These are phyloP conservation scores for Cicer chorassanicum DNA, from an alignment of 306 rosid species.

Conservation along the genomic window DNA sequence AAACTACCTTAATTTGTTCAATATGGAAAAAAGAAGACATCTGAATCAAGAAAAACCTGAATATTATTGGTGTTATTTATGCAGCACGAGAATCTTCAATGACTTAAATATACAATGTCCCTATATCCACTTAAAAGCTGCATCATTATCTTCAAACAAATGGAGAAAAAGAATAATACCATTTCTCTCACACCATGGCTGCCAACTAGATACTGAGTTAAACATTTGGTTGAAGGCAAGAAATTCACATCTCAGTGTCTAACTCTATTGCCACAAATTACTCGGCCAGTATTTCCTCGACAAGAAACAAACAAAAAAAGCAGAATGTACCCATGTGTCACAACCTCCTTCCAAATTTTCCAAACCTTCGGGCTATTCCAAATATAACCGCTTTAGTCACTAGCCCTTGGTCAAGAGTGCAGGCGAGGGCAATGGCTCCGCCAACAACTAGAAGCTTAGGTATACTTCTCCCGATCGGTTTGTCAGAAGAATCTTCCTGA, in stretches of 20 bases:
- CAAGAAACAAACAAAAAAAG: constrained; percentile 41
- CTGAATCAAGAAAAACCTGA: constrained; percentile 40
- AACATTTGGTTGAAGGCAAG: constrained; percentile 39
- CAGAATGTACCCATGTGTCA: constrained; percentile 56
- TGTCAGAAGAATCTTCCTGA: constrained; percentile 51
- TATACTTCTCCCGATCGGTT: constrained; percentile 65
- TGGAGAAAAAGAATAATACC: constrained; percentile 49
- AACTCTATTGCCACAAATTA: constrained; percentile 41
- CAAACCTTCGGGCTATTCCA: constrained; percentile 90
- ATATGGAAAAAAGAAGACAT: constrained; percentile 8
- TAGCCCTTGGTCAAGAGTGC: constrained; percentile 84
- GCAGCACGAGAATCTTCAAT: constrained; percentile 45
- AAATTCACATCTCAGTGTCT: constrained; percentile 33
- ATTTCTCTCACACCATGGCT: constrained; percentile 41
- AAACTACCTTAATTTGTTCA: constrained; percentile 19
- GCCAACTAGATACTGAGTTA: constrained; percentile 43
- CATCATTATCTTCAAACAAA: constrained; percentile 49
- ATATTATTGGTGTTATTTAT: constrained; percentile 46
- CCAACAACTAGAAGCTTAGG: constrained; percentile 79
- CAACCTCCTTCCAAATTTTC: constrained; percentile 75
- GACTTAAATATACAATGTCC: constrained; percentile 46
- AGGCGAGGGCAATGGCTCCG: constrained; percentile 85
- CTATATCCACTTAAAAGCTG: constrained; percentile 49
- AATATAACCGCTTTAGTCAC: constrained; percentile 88
- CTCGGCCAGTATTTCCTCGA: constrained; percentile 45